Percentiles rank a stretch among this genome's conserved stretches.
Evolutionary conservation across 83 land plant species (phyloP).

Genomic region (Larix sibirica): DNA sequence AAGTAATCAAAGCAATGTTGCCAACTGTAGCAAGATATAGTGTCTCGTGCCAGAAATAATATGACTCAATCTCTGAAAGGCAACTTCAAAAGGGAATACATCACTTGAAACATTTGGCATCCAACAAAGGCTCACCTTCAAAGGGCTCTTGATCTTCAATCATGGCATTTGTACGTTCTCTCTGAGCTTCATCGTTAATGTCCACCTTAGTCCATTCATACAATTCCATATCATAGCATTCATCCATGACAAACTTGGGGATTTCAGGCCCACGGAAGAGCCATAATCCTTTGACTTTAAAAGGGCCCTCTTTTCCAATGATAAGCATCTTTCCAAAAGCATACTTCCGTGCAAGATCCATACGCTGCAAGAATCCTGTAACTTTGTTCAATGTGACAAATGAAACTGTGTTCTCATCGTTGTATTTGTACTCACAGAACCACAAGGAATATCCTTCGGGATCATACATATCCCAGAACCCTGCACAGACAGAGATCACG

Average conservation of each 20-base stretch:
- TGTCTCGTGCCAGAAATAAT: not conserved
- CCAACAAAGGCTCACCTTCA: conserved; percentile 84
- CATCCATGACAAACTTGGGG: conserved; percentile 84
- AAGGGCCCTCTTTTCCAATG: conserved; percentile 80
- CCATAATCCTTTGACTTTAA: conserved; percentile 95
- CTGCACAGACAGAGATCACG: conserved; percentile 30
- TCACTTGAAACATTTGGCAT: conserved; percentile 98
- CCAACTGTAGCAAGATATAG: no score
- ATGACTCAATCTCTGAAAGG: not conserved
- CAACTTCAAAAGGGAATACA: not conserved
- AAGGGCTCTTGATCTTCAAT: conserved; percentile 91
- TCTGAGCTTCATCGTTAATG: conserved; percentile 78
- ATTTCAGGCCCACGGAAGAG: conserved; percentile 93
- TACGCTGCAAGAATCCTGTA: conserved; percentile 88
- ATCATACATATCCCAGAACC: conserved; percentile 99
- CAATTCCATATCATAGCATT: conserved; percentile 90
- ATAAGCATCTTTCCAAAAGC: conserved; percentile 96
- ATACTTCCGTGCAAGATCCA: conserved; percentile 92
- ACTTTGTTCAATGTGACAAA: conserved; percentile 97
- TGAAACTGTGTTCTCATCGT: conserved; percentile 93
- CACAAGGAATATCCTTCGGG: conserved; percentile 97
- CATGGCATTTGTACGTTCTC: conserved; percentile 84
- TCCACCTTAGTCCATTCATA: conserved; percentile 96
- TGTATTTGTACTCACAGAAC: conserved; percentile 98
- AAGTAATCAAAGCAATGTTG: no score